Evolutionary conservation across 108 stramenopile genomes (phyloP).

Genomic region (Nitzschia sp.): DNA sequence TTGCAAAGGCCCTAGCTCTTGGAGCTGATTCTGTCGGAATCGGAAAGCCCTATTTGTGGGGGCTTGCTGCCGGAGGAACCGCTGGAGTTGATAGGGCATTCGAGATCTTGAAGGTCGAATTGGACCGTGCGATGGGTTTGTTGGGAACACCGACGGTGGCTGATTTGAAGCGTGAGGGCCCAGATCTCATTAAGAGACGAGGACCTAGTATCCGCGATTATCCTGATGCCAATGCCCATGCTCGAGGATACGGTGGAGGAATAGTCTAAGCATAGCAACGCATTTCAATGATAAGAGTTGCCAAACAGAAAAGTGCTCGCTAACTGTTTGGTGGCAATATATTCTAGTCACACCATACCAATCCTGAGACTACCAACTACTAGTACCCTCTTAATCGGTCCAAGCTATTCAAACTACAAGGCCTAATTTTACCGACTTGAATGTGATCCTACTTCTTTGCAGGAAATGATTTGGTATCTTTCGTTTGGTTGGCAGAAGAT

Average conservation of each 20-base stretch:
- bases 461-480: too few relatives aligned
- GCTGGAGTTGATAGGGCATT: slow-evolving; percentile 87
- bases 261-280: slow-evolving; percentile 76
- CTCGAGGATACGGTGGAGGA: slow-evolving; percentile 90
- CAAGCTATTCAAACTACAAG: too few relatives aligned
- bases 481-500: too few relatives aligned
- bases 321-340: too few relatives aligned
- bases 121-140: slow-evolving; percentile 90
- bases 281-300: too few relatives aligned
- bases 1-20: slow-evolving; percentile 92
- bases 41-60: slow-evolving; percentile 95
- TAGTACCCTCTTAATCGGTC: too few relatives aligned
- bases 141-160: slow-evolving; percentile 85
- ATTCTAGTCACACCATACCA: too few relatives aligned
- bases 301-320: too few relatives aligned
- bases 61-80: slow-evolving; percentile 88
- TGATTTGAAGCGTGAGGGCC: slow-evolving; percentile 88
- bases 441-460: too few relatives aligned
- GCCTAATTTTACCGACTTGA: too few relatives aligned
- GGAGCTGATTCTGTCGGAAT: slow-evolving; percentile 95
- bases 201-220: slow-evolving; percentile 74
- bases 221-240: slow-evolving; percentile 84
- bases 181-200: slow-evolving; percentile 82
- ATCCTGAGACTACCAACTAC: too few relatives aligned
- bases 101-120: slow-evolving; percentile 82